A percentile compares a stretch with the other conserved stretches of the same genome.
Evolutionary conservation across 1,284 basidiomycete species (phyloP).

Genomic region (Boletellus deceptivus): DNA sequence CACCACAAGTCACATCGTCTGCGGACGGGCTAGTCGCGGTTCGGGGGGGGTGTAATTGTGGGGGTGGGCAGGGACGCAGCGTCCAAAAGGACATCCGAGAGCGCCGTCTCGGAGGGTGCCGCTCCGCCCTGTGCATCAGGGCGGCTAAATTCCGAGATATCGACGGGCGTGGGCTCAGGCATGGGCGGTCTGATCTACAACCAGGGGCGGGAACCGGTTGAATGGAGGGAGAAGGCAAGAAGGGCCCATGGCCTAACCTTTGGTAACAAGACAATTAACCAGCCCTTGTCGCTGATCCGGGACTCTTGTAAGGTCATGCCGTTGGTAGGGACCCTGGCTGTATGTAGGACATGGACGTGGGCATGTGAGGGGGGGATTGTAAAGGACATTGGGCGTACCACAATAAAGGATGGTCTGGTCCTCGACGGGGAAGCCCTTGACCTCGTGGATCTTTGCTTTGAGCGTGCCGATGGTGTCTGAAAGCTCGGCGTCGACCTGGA

Average conservation of each 20-base stretch:
- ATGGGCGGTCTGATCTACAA: neutral
- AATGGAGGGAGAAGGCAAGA: neutral
- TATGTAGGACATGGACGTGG: neutral
- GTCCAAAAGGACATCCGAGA: neutral
- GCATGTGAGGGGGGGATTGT: neutral
- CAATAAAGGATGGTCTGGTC: conserved; percentile 6
- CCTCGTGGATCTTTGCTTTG: conserved; percentile 5
- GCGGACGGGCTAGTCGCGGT: neutral
- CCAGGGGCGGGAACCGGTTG: neutral
- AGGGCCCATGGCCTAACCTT: neutral
- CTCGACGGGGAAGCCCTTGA: conserved; percentile 1
- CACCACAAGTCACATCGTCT: too few relatives aligned
- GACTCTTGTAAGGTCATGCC: conserved; percentile 1
- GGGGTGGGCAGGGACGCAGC: neutral
- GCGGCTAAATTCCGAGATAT: neutral
- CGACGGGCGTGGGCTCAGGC: conserved; percentile 3
- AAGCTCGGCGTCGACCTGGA: conserved; percentile 2
- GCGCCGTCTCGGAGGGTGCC: neutral
- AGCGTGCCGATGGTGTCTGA: conserved; percentile 2
- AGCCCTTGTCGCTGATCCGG: conserved; percentile 6
- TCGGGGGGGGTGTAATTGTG: neutral
- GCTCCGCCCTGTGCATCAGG: neutral
- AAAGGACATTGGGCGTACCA: neutral
- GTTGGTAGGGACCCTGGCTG: neutral
- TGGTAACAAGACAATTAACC: conserved; percentile 1